Evolutionary conservation across 257 asterid species (phyloP).

Genomic region (Penstemon newberryi): DNA sequence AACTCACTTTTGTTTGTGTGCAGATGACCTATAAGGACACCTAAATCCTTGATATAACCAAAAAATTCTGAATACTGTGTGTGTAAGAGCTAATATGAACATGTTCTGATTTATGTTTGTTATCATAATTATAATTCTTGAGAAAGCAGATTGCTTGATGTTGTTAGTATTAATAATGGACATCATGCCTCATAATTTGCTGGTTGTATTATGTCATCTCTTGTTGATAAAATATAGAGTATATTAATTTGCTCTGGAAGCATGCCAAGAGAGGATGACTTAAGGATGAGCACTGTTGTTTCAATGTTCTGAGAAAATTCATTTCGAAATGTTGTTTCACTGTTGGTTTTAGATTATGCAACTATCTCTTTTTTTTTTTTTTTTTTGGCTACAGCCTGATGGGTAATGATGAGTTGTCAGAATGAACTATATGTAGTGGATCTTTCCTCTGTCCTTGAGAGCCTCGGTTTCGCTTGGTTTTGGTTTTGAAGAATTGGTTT

Average conservation of each 20-base stretch:
- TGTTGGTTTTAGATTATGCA: background rate
- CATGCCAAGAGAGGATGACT: background rate
- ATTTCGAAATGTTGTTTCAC: background rate
- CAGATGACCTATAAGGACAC: background rate
- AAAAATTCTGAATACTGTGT: background rate
- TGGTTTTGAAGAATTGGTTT: background rate
- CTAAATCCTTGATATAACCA: background rate
- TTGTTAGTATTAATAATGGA: background rate
- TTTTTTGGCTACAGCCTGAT: background rate
- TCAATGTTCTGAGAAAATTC: background rate
- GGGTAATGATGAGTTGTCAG: background rate
- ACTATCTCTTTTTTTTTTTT: background rate
- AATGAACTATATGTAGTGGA: background rate
- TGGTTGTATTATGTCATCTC: too few relatives aligned
- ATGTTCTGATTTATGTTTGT: conserved; percentile 4
- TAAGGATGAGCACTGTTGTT: background rate
- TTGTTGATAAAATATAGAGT: background rate
- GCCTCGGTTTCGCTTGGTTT: conserved; percentile 5
- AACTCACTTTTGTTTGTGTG: background rate
- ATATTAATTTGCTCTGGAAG: background rate
- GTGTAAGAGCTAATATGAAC: background rate
- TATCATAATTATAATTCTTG: background rate
- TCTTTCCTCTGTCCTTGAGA: background rate
- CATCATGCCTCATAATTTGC: background rate
- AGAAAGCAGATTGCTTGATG: background rate